These are phyloP conservation scores for Helichrysum umbraculigerum DNA, from an alignment of 129 eudicot species.

Conservation along the genomic window DNA sequence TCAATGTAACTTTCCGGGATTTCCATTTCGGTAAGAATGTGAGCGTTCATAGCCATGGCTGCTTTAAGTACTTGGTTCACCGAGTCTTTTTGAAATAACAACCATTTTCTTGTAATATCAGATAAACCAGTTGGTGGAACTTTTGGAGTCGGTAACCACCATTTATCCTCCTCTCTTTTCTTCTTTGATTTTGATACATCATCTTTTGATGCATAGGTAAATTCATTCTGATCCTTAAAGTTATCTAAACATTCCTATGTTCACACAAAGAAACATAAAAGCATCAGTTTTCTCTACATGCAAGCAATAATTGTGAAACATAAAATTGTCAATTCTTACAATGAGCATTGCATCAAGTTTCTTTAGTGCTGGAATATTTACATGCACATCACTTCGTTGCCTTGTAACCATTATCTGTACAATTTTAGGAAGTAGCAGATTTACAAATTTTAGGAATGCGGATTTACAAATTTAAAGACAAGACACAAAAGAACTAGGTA, in stretches of 20 bases:
- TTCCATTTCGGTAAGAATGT: slow-evolving; percentile 79
- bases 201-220: slow-evolving; percentile 61
- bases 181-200: slow-evolving; percentile 44
- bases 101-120: slow-evolving; percentile 73
- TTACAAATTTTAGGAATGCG: not conserved
- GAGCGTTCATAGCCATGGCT: slow-evolving; percentile 92
- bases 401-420: slow-evolving; percentile 71
- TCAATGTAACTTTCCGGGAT: slow-evolving; percentile 89
- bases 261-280: slow-evolving; percentile 17
- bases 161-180: slow-evolving; percentile 73
- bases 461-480: not conserved
- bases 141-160: slow-evolving; percentile 95
- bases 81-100: slow-evolving; percentile 80
- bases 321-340: slow-evolving; percentile 43
- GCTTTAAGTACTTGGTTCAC: slow-evolving; percentile 90
- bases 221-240: slow-evolving; percentile 77
- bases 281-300: not conserved
- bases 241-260: slow-evolving; percentile 75
- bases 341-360: slow-evolving; percentile 90
- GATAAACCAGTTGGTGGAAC: slow-evolving; percentile 83
- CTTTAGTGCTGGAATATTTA: slow-evolving; percentile 71
- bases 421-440: not conserved
- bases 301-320: not conserved
- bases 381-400: slow-evolving; percentile 66
- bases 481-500: slow-evolving; percentile 19